A percentile compares a stretch with the other conserved stretches of the same genome.
Evolutionary conservation across 2,329 filamentous ascomycete genomes (phyloP).

Genomic region (Leptographium wingfieldii): DNA sequence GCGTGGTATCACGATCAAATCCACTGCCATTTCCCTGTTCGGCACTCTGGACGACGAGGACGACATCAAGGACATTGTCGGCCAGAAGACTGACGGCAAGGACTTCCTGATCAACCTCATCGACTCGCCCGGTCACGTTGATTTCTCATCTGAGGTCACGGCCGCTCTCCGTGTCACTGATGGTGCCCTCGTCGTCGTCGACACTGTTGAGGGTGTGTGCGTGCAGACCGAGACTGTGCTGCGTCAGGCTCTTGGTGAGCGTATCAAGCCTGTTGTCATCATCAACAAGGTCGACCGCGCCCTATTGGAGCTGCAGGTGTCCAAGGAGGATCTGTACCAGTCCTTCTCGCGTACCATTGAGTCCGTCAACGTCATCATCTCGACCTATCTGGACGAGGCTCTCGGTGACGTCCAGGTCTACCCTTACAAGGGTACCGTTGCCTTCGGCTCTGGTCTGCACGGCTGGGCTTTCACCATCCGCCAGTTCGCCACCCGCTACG

Average conservation of each 20-base stretch:
- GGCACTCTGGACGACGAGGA: conserved; percentile 68
- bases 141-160: conserved; percentile 99
- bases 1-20: conserved; percentile 99
- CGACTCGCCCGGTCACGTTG: conserved; percentile 99
- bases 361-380: conserved; percentile 99
- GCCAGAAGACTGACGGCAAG: conserved; percentile 76
- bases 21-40: conserved; percentile 97
- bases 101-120: conserved; percentile 99
- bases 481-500: conserved; percentile 90
- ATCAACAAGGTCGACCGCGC: conserved; percentile 99
- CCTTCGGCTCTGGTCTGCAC: conserved; percentile 98
- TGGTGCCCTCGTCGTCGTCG: conserved; percentile 98
- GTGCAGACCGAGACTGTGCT: conserved; percentile 99
- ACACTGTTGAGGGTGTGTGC: conserved; percentile 99
- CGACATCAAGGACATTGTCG: conserved; percentile 88
- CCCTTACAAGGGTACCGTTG: conserved; percentile 93
- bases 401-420: conserved; percentile 98
- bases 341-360: conserved; percentile 99
- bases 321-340: conserved; percentile 99
- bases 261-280: conserved; percentile 98
- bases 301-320: conserved; percentile 95
- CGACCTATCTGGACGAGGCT: conserved; percentile 93
- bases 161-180: conserved; percentile 99
- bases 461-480: conserved; percentile 99
- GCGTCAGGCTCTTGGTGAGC: conserved; percentile 97